Conservation (phyloP, 257 asterid genomes). For the Solanum lignicaule region DNA sequence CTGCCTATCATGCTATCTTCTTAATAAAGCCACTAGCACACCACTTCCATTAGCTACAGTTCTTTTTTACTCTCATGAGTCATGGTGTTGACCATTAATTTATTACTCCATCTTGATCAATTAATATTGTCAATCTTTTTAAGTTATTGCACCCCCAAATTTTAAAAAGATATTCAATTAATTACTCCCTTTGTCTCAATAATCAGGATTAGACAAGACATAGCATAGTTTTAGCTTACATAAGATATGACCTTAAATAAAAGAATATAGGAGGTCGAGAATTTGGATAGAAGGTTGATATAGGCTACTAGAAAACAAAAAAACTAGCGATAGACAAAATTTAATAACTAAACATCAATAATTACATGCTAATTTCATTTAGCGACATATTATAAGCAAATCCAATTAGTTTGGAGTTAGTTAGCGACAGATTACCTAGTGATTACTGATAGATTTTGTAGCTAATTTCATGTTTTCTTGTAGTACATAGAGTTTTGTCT, state of each 20-base stretch:
- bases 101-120: background rate
- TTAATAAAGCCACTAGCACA: background rate
- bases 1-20: background rate
- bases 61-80: background rate
- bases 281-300: background rate
- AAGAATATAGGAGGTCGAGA: accelerated
- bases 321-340: no score
- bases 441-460: background rate
- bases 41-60: background rate
- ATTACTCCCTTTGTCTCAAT: no score
- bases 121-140: background rate
- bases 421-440: no score
- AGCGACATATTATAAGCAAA: no score
- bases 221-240: accelerated
- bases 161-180: background rate
- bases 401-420: background rate
- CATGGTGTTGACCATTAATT: background rate
- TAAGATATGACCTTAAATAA: no score
- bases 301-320: no score
- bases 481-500: background rate
- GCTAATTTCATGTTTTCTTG: background rate
- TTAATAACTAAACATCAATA: background rate
- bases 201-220: no score
- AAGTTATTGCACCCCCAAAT: background rate
- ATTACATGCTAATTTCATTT: background rate